Evolutionary conservation across 352 stramenopile genomes (phyloP), one percentile per base, ranked within the genome.

Genomic region (Phytophthora pseudosyringae): DNA sequence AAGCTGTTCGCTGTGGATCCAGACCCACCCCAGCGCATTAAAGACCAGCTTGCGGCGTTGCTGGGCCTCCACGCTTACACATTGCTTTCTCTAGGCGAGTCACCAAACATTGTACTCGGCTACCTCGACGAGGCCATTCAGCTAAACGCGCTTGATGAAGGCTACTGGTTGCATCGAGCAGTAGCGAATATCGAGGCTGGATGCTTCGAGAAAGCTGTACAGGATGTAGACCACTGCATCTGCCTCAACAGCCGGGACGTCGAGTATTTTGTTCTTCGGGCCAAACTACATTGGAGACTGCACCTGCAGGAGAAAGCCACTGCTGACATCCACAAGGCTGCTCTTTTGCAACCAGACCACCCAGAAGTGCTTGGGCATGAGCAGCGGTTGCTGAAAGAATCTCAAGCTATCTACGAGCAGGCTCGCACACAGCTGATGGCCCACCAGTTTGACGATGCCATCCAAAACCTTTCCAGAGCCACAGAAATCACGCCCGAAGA

Each of bases 211-310:
- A 90, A 90, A 55, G 86, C 88, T 6, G 78, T 94, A 4, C 77
- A 82, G 41, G 86, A 94, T 56, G 72, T 91, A 9, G 84, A 93
- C 59, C 86, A 94, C 69, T 93, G 86, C 38, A 86, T 93, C 21
- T 90, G 82, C 35, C 68, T 95, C 32, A 90, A 95, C 41, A 73
- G 64, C 11, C 62, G 69, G 5, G 85, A 96, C 40, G 86, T 89
- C 67, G 86, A 94, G 72, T 93, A 92, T 54, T 90, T 92, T 68
- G 81, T 94, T 18, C 64, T 96, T 51, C 81, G 88, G 1, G 84
- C 86, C 18, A 93, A 93, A 63, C 69, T 96, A 11, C 84, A 92
- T 51, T 92, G 86, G 86, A 75, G 74, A 32, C 75, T 94, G 21
- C 81, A 91, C 49, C 78, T 91, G 72, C 83, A 91, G 44, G 83